A percentile compares a stretch with the other conserved stretches of the same genome.
These are phyloP conservation scores for Ulota crispa DNA, from an alignment of 225 moss, liverwort and hornwort genomes.

Conservation along the genomic window DNA sequence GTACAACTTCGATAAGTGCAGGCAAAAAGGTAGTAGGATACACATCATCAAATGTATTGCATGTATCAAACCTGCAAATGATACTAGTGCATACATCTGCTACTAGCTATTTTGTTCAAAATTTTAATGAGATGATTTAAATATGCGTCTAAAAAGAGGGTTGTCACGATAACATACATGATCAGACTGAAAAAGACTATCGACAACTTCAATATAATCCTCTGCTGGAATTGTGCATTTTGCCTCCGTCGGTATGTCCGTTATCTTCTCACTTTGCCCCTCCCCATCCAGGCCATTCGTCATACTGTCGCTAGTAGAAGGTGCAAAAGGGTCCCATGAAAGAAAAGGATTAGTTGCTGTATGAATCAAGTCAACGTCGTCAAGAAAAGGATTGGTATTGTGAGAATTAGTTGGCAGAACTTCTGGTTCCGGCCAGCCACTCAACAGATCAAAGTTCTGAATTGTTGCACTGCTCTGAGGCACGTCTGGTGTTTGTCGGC, in stretches of 20 bases:
- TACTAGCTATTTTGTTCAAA: not conserved
- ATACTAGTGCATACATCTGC: not conserved
- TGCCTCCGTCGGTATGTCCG: slow-evolving; percentile 9
- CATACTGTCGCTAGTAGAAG: slow-evolving; percentile 25
- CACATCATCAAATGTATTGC: not conserved
- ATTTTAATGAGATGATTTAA: not conserved
- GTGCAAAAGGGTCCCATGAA: slow-evolving; percentile 58
- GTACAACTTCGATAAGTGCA: not conserved
- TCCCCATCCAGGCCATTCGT: slow-evolving; percentile 21
- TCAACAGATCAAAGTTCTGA: slow-evolving; percentile 76
- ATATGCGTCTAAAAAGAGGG: slow-evolving; percentile 13
- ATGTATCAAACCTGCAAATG: not conserved
- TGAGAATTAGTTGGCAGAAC: slow-evolving; percentile 25
- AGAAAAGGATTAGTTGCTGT: slow-evolving; percentile 48
- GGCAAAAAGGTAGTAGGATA: not conserved
- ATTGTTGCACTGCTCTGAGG: slow-evolving; percentile 35
- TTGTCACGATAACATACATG: slow-evolving; percentile 36
- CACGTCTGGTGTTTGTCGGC: slow-evolving; percentile 20
- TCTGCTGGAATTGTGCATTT: slow-evolving; percentile 34
- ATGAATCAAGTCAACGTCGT: slow-evolving; percentile 45
- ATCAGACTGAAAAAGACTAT: slow-evolving; percentile 33
- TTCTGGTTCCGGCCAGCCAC: slow-evolving; percentile 55
- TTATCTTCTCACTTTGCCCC: slow-evolving; percentile 16
- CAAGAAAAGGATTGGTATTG: slow-evolving; percentile 46
- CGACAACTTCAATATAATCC: slow-evolving; percentile 48